Conservation (phyloP, 2,329 filamentous ascomycete genomes). For the Zalaria obscura region DNA sequence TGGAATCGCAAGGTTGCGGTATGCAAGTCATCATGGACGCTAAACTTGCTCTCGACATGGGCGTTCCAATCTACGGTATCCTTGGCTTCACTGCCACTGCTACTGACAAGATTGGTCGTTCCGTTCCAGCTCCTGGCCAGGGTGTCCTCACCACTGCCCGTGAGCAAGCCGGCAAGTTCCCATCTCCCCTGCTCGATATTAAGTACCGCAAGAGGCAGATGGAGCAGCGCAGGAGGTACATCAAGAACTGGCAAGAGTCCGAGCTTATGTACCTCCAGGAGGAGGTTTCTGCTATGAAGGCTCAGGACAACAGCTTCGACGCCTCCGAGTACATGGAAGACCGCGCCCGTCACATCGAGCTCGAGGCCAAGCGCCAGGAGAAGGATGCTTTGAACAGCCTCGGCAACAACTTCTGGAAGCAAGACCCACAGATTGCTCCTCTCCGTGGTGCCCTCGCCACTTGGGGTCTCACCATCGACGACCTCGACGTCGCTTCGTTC, state of each 20-base stretch:
- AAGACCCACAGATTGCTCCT: slow-evolving; percentile 83
- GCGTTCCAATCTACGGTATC: slow-evolving; percentile 92
- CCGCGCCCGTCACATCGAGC: slow-evolving; percentile 73
- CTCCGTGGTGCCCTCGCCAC: slow-evolving; percentile 91
- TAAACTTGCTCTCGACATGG: slow-evolving; percentile 92
- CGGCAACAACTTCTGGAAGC: slow-evolving; percentile 99
- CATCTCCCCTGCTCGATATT: slow-evolving; percentile 89
- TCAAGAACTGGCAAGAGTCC: slow-evolving; percentile 92
- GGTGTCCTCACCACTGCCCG: slow-evolving; percentile 93
- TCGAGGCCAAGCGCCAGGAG: slow-evolving; percentile 75
- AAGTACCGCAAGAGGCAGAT: slow-evolving; percentile 94
- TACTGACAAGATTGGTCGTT: slow-evolving; percentile 97
- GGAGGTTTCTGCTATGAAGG: slow-evolving; percentile 82
- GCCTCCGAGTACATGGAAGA: slow-evolving; percentile 77
- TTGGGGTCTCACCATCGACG: slow-evolving; percentile 95
- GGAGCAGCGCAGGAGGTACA: slow-evolving; percentile 82
- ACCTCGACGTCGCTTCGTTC: slow-evolving; percentile 91
- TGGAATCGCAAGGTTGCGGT: slow-evolving; percentile 98
- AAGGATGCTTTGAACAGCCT: slow-evolving; percentile 85
- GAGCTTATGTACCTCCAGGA: slow-evolving; percentile 88
- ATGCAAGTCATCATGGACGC: slow-evolving; percentile 98
- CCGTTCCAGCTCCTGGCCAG: slow-evolving; percentile 88
- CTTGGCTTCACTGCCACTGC: slow-evolving; percentile 88
- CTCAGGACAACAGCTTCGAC: slow-evolving; percentile 58
- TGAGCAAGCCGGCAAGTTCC: slow-evolving; percentile 81